Base-by-base conservation (phyloP, 768 basidiomycete species). In the Agaricus sinodeliciosus region DNA sequence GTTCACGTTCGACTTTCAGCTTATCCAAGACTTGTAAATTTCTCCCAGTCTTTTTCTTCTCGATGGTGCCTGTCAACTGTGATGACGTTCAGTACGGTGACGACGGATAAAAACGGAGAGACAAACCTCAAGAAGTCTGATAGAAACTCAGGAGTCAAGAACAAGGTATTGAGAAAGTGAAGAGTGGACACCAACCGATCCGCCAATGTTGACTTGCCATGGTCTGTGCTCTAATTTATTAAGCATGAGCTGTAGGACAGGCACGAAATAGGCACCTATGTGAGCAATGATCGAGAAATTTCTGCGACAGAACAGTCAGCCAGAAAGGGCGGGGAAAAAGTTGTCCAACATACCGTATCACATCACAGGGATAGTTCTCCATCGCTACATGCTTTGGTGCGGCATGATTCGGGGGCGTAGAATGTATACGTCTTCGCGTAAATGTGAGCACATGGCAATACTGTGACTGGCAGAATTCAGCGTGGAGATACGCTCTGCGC, bases 251-350 rank as follows among this genome's bases (percentile, higher is more conserved):
- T 26, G 15, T 11, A 11, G 9, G 18, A 37, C 7, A 41, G 2
- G 15, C n/a, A 25, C 12, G 7, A 39, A 9, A 39, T 40, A 25
- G 9, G 39, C 54, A 84, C 92, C 93, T 60, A 96, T 96, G 66
- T 97, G 94, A 1, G 94, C 94, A 64, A 97, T 95, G 59, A 97
- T 93, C 9, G 93, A 94, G 66, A 97, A 93, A 67, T 97, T 97
- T 49, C 87, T 89, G 49, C 9, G 43, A 22, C n/a, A 40, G 31
- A 53, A 28, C 46, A 46, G 31, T 57, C 51, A 58, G 46, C 36
- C 36, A 31, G 0, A 48, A 40, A 27, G n/a, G 18, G 13, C 9
- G 18, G 25, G 4, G 39, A 35, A 12, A 43, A 4, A 31, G 43
- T 43, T 27, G 12, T 25, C 16, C 6, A 46, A 43, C 57, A 27